phyloP scores from a whole-genome alignment of 2,329 filamentous ascomycete genomes.

The Alternaria postmessia region DNA sequence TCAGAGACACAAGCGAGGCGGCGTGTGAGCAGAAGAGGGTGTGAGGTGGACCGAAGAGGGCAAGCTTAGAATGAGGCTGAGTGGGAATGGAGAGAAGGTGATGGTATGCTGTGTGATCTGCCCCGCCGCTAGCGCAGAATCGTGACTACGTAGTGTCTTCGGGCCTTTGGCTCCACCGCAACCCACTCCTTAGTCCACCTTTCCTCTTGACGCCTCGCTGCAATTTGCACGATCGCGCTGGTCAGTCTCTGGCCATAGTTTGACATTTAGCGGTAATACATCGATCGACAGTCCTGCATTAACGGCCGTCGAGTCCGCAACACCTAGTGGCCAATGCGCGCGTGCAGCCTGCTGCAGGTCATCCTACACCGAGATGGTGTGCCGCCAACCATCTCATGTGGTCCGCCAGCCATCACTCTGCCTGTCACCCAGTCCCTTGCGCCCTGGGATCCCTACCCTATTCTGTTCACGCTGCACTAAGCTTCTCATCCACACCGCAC shows the following conservation, averaged over 20 bases:
- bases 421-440: conserved; percentile 43
- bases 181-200: background rate
- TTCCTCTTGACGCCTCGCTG: conserved; percentile 14
- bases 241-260: conserved; percentile 23
- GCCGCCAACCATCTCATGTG: conserved; percentile 32
- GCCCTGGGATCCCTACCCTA: conserved; percentile 40
- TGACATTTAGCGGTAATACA: conserved; percentile 22
- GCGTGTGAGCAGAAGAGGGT: conserved; percentile 31
- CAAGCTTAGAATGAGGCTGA: conserved; percentile 39
- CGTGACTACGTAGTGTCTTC: conserved; percentile 11
- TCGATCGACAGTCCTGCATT: conserved; percentile 47
- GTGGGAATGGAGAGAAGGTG: conserved; percentile 18
- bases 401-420: conserved; percentile 38
- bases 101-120: conserved; percentile 29
- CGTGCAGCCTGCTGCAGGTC: conserved; percentile 42
- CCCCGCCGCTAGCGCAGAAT: conserved; percentile 29
- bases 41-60: conserved; percentile 24
- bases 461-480: conserved; percentile 45
- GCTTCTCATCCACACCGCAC: conserved; percentile 47
- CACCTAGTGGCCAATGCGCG: conserved; percentile 37
- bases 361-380: conserved; percentile 35
- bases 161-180: conserved; percentile 18
- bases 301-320: conserved; percentile 37
- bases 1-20: conserved; percentile 31
- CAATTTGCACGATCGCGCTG: conserved; percentile 27